phyloP scores from a whole-genome alignment of 371 early-diverging fungal genomes.

The Mucor indicus region DNA sequence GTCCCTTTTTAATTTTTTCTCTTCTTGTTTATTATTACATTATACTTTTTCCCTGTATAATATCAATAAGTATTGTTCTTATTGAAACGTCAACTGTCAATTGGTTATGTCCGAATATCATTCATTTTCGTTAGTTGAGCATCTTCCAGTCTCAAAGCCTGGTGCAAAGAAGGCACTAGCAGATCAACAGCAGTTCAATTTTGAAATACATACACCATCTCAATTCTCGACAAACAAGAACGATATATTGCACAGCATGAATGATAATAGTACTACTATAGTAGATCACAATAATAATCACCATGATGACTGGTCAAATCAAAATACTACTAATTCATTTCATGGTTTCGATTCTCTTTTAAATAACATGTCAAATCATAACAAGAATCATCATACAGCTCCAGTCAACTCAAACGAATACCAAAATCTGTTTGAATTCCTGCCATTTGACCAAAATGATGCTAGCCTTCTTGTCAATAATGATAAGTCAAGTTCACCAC shows the following conservation, averaged over 20 bases:
- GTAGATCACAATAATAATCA: background rate
- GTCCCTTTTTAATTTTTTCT: conserved; percentile 9
- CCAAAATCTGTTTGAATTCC: conserved; percentile 14
- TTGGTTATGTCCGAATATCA: conserved; percentile 16
- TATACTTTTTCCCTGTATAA: no score
- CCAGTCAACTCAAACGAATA: background rate
- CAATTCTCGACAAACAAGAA: no score
- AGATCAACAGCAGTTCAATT: background rate
- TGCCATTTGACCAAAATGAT: conserved; percentile 9
- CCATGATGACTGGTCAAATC: background rate
- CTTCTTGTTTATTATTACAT: conserved; percentile 3
- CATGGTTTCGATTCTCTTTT: conserved; percentile 6
- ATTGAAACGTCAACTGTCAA: background rate
- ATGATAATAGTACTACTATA: no score
- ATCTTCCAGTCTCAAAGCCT: no score
- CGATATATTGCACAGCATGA: no score
- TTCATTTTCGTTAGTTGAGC: conserved; percentile 15
- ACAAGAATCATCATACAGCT: background rate
- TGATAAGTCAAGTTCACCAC: no score
- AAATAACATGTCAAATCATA: background rate
- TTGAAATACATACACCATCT: no score
- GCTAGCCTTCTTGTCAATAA: background rate
- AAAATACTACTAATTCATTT: background rate
- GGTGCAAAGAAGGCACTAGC: background rate
- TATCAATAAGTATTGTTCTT: no score